Conservation (phyloP, 2,329 filamentous ascomycete genomes). For the Pestalotiopsis sp. region DNA sequence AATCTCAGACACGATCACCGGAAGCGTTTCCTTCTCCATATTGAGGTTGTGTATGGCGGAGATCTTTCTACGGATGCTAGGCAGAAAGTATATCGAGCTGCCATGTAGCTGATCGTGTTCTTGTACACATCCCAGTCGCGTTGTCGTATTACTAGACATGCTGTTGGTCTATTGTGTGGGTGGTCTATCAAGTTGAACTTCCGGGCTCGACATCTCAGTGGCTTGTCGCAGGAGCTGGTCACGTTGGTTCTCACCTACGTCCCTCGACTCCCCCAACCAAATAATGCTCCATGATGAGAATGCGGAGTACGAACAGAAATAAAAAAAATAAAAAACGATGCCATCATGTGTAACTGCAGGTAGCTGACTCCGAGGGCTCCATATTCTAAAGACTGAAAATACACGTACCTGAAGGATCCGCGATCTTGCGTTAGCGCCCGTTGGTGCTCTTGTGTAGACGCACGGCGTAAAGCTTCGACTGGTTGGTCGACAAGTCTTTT, state of each 20-base stretch:
- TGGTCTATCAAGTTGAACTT: too few species aligned
- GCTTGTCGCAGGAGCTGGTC: too few species aligned
- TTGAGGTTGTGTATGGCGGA: not conserved
- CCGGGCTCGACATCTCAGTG: too few species aligned
- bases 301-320: too few species aligned
- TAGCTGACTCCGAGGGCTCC: too few species aligned
- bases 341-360: too few species aligned
- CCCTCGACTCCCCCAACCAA: too few species aligned
- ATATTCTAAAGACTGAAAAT: too few species aligned
- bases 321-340: too few species aligned
- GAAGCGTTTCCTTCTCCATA: not conserved
- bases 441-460: not conserved
- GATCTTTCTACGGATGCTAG: not conserved
- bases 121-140: not conserved
- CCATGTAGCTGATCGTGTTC: not conserved
- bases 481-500: not conserved
- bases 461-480: not conserved
- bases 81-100: not conserved
- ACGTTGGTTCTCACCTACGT: too few species aligned
- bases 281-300: too few species aligned
- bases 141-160: not conserved
- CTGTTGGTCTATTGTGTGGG: too few species aligned
- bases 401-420: not conserved
- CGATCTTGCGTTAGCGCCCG: not conserved
- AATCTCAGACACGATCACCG: conserved; percentile 5